A percentile compares a stretch with the other conserved stretches of the same genome.
Evolutionary conservation across 2,329 filamentous ascomycete species (phyloP).

Genomic region (Metarhizium rileyi): DNA sequence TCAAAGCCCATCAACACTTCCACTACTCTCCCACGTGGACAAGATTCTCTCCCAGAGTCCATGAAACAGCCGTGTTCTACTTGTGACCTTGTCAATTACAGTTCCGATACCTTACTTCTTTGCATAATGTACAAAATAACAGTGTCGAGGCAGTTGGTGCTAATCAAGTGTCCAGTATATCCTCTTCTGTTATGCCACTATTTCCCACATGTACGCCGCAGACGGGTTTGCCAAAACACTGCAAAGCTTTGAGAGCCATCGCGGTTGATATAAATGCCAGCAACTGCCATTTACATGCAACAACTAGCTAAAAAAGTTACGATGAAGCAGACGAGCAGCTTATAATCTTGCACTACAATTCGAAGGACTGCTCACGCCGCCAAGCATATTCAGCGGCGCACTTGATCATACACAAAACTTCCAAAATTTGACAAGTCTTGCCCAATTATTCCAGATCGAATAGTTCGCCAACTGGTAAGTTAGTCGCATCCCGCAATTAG

Average conservation of each 20-base stretch:
- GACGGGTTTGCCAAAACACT: slow-evolving; percentile 19
- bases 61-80: slow-evolving; percentile 15
- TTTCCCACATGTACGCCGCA: slow-evolving; percentile 17
- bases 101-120: slow-evolving; percentile 11
- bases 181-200: slow-evolving; percentile 19
- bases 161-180: slow-evolving; percentile 13
- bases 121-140: neutral
- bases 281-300: neutral
- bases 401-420: slow-evolving; percentile 41
- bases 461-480: slow-evolving; percentile 28
- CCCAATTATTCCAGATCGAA: slow-evolving; percentile 24
- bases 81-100: slow-evolving; percentile 20
- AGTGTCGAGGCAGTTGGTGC: neutral
- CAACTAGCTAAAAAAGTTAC: neutral
- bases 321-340: neutral
- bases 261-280: neutral
- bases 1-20: slow-evolving; percentile 15
- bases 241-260: slow-evolving; percentile 7
- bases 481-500: slow-evolving; percentile 37
- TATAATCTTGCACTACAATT: slow-evolving; percentile 34
- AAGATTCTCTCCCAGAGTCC: slow-evolving; percentile 12
- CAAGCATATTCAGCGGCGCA: slow-evolving; percentile 36
- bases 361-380: slow-evolving; percentile 34
- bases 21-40: slow-evolving; percentile 12
- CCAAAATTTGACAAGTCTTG: slow-evolving; percentile 43